A percentile compares a stretch with the other conserved stretches of the same genome.
Conservation (phyloP, 257 asterid genomes). For the Plectranthus barbatus region DNA sequence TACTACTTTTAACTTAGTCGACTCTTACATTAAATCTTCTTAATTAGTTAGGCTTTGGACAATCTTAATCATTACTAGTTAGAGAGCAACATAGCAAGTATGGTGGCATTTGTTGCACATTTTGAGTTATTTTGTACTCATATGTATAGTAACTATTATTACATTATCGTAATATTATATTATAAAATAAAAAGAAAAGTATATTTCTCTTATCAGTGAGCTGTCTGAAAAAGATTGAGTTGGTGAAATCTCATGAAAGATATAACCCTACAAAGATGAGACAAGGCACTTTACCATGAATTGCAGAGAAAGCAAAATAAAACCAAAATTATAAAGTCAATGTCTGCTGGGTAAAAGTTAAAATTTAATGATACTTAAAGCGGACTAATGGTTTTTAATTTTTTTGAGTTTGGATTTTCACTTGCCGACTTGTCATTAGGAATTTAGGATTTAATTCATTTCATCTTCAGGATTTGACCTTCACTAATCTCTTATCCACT, state of each 20-base stretch:
- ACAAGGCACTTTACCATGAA: background rate
- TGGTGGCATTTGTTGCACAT: too few relatives aligned
- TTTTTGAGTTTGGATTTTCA: background rate
- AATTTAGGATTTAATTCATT: too few relatives aligned
- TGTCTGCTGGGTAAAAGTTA: conserved; percentile 7
- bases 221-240: background rate
- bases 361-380: conserved; percentile 5
- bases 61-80: too few relatives aligned
- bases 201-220: background rate
- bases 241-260: background rate
- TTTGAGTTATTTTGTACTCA: too few relatives aligned
- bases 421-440: conserved; percentile 10
- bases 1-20: too few relatives aligned
- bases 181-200: too few relatives aligned
- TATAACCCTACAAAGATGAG: background rate
- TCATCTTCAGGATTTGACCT: conserved; percentile 1
- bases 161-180: too few relatives aligned
- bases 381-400: background rate
- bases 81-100: too few relatives aligned
- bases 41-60: too few relatives aligned
- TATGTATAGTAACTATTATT: too few relatives aligned
- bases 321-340: background rate
- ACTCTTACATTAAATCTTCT: too few relatives aligned
- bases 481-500: background rate
- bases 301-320: conserved; percentile 4